Evolutionary conservation across 2,329 filamentous ascomycete genomes (phyloP), one percentile per base, ranked within the genome.

Genomic region (Aureobasidium mangrovei): DNA sequence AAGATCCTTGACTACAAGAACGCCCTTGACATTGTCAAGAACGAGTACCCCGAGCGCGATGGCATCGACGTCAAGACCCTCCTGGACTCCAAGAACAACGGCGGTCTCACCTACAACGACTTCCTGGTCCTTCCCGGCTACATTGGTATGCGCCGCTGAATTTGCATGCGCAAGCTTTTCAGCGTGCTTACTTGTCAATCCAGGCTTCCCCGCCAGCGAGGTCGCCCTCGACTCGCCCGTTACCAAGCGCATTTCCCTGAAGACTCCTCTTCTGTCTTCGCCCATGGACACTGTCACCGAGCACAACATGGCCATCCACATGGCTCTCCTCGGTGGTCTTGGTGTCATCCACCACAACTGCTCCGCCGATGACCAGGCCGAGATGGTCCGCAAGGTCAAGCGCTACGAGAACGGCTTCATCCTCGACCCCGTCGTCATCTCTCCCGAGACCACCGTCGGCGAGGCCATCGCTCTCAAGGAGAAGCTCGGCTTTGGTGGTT

Each of bases 221-320:
- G 93, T 97, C 61, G 75, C 75, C 46, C 84, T 98, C 58, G 93
- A 97, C 64, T 89, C 91, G 35, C 89, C 89, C 56, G 80, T 98
- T 65, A 98, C 93, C 63, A 95, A 94, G 82, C 84, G 89, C 67
- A 95, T 98, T 73, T 84, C 88, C 35, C 80, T 98, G 70, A 98
- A 96, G 82, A 94, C 91, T 5, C 93, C 93, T 57, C 91, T 98
- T 67, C 82, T 97, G 61, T 98, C 93, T 44, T 97, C 93, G 38
- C 93, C 94, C 66, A 98, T 98, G 93, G 93, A 98, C 77, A 98
- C 93, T 7, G 93, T 98, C 70, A 98, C 94, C 41, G 93, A 98
- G 77, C 88, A 95, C 75, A 91, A 95, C 71, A 98, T 98, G 94
- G 94, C 93, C 61, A 97, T 98, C 65, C 88, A 96, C 76, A 95